Conservation (phyloP, 2,329 filamentous ascomycete genomes). For the Coleophoma eucalyptorum region DNA sequence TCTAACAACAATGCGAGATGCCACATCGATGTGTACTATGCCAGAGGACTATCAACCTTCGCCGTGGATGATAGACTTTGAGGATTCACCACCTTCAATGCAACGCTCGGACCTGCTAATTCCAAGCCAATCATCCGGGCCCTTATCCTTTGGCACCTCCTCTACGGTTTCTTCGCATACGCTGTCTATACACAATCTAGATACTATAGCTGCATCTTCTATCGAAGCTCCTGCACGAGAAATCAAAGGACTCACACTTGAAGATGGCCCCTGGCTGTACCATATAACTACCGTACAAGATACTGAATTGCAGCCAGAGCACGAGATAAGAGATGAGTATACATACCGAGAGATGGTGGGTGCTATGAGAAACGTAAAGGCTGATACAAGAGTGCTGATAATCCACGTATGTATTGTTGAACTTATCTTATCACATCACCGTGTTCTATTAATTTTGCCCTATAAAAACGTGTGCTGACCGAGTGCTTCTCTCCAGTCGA, state of each 20-base stretch:
- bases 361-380: neutral
- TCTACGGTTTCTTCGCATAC: too few relatives aligned
- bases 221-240: too few relatives aligned
- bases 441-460: too few relatives aligned
- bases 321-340: neutral
- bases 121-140: too few relatives aligned
- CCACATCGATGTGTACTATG: neutral
- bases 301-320: constrained; percentile 1
- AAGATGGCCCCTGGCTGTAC: constrained; percentile 22
- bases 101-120: too few relatives aligned
- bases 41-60: neutral
- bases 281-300: constrained; percentile 6
- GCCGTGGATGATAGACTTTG: too few relatives aligned
- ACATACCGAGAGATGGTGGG: constrained; percentile 3
- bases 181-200: too few relatives aligned
- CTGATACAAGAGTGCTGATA: neutral
- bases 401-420: neutral
- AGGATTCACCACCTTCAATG: too few relatives aligned
- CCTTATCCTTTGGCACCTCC: too few relatives aligned
- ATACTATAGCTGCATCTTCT: too few relatives aligned
- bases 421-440: neutral
- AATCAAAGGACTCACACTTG: constrained; percentile 15
- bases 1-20: neutral
- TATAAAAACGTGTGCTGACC: neutral
- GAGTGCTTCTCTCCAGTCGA: neutral